A percentile compares a stretch with the other conserved stretches of the same genome.
phyloP scores from a whole-genome alignment of 441 rosid species.

The Erysimum cheiri region DNA sequence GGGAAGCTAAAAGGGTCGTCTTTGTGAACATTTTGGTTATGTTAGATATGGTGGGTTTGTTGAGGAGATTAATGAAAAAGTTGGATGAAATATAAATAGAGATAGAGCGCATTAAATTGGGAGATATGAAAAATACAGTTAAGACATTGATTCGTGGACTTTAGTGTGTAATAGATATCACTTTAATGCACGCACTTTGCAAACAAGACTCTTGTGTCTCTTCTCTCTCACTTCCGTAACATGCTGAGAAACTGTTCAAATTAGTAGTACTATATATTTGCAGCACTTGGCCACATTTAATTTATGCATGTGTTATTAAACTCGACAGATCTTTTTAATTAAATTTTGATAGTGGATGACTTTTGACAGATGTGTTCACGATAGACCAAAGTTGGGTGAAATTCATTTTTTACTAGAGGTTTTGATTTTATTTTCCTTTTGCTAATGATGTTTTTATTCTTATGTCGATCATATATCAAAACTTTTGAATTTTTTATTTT shows the following conservation, averaged over 20 bases:
- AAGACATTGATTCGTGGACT: slow-evolving; percentile 45
- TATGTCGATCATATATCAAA: not conserved
- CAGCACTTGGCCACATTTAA: slow-evolving; percentile 40
- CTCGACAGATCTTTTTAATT: not conserved
- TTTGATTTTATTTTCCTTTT: not conserved
- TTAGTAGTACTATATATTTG: not conserved
- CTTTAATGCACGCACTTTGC: slow-evolving; percentile 35
- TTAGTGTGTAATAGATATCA: slow-evolving; percentile 41
- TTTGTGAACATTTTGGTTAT: slow-evolving; percentile 45
- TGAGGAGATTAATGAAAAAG: not conserved
- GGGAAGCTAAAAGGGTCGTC: slow-evolving; percentile 37
- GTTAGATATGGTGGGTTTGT: slow-evolving; percentile 20
- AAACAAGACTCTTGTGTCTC: slow-evolving; percentile 9
- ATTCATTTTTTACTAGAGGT: not conserved
- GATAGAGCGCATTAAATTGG: slow-evolving; percentile 39
- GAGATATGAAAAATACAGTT: slow-evolving; percentile 38
- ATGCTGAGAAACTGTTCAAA: slow-evolving; percentile 17
- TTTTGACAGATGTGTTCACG: slow-evolving; percentile 31
- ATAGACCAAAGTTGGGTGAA: not conserved
- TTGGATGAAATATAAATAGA: slow-evolving; percentile 24
- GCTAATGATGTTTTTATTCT: not conserved
- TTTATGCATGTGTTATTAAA: slow-evolving; percentile 30
- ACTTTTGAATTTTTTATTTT: not conserved
- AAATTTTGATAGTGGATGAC: not conserved
- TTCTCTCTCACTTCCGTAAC: slow-evolving; percentile 26